Evolutionary conservation across 257 asterid species (phyloP), one percentile per base, ranked within the genome.

Genomic region (Gentiana dahurica): DNA sequence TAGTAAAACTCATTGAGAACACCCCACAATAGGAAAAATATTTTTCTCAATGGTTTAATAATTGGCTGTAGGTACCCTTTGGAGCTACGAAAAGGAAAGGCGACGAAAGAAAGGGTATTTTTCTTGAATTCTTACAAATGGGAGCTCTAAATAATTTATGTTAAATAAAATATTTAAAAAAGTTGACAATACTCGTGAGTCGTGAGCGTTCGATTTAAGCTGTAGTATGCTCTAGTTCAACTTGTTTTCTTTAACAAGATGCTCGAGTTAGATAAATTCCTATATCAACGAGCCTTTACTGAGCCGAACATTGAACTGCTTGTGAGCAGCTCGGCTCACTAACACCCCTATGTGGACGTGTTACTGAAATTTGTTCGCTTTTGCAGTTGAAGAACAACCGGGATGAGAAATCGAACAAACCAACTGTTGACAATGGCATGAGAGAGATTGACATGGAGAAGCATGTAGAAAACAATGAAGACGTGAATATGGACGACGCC

Each of bases 51-150:
- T 41, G 46, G 6, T 41, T 41, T 41, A 10, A 10, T 41, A 41
- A 41, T 10, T 41, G 8, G 11, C 6, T 65, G 57, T 58, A 92
- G 98, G 98, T 92, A 92, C 54, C 98, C 98, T 0, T 67, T 92
- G 79, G 98, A 92, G 89, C 77, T 92, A 67, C 78, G 98, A 35
- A 92, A 85, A 76, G 97, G 85, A 71, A 92, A 92, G 77, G 76
- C 93, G 5, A 83, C 86, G 43, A 88, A 92, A 72, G 73, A 72
- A 59, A 87, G 87, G 95, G 98, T 92, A 78, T 41, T 41, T 41
- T 41, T 41, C 46, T 2, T 41, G 6, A 10, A 41, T 8, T 51
- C 15, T 6, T 8, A 36, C 15, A 33, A 35, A 8, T n/a, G 4
- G 1, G 24, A 12, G 54, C 5, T 37, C 12, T 59, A 36, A 59